These are phyloP conservation scores for Drosera spatulata DNA, from an alignment of 179 eudicot species.

Conservation along the genomic window DNA sequence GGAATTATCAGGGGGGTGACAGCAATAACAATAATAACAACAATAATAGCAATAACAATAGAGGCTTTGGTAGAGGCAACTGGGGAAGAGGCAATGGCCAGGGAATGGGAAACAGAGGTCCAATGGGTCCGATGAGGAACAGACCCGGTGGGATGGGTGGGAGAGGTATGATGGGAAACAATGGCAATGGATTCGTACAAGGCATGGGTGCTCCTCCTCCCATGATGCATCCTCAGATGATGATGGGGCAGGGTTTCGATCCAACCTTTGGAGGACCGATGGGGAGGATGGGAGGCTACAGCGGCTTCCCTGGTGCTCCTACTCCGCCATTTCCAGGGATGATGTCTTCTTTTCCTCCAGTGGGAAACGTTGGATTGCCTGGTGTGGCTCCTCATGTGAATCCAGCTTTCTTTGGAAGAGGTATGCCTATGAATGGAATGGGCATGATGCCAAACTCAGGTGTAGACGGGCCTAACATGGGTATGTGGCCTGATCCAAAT, in stretches of 20 bases:
- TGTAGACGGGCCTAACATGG: constrained; percentile 54
- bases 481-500: constrained; percentile 64
- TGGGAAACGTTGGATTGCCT: constrained; percentile 53
- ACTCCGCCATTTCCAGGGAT: constrained; percentile 48
- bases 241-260: constrained; percentile 91
- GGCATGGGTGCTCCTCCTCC: constrained; percentile 59
- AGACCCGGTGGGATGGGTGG: constrained; percentile 59
- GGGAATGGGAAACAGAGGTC: constrained; percentile 62
- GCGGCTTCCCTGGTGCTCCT: constrained; percentile 56
- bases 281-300: constrained; percentile 68
- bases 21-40: constrained; percentile 5
- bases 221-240: constrained; percentile 64
- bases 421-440: constrained; percentile 64
- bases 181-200: constrained; percentile 69
- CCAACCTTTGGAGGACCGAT: constrained; percentile 74
- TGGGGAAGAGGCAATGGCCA: constrained; percentile 81
- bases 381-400: constrained; percentile 73
- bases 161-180: constrained; percentile 51
- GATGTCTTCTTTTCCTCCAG: constrained; percentile 43
- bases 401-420: constrained; percentile 65
- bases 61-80: constrained; percentile 59
- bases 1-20: constrained; percentile 53
- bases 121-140: constrained; percentile 56
- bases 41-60: constrained; percentile 14
- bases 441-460: constrained; percentile 44